These are phyloP conservation scores for Leccinum pellstonianum DNA, from an alignment of 768 basidiomycete genomes.

Conservation along the genomic window DNA sequence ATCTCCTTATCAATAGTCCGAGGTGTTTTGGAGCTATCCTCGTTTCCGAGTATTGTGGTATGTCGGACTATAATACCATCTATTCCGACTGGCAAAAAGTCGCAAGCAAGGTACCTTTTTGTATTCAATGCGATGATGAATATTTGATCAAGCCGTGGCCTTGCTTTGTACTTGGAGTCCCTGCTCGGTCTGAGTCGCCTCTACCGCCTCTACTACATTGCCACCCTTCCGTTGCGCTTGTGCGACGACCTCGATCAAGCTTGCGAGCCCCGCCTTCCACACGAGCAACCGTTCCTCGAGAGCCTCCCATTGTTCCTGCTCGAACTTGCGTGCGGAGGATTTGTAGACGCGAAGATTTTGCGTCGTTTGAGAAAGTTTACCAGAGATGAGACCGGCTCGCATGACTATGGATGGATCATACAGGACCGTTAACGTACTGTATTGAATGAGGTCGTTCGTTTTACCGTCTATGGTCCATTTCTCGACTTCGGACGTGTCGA, in stretches of 20 bases:
- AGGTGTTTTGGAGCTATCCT: no score
- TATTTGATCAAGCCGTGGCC: constrained; percentile 15
- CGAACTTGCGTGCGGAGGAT: constrained; percentile 74
- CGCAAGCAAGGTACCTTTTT: neutral
- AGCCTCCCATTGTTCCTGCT: constrained; percentile 74
- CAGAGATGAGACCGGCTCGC: constrained; percentile 73
- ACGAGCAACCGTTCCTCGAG: constrained; percentile 71
- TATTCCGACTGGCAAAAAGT: no score
- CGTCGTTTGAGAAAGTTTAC: constrained; percentile 79
- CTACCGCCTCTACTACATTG: constrained; percentile 19
- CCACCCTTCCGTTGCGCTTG: constrained; percentile 46
- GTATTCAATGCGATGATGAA: neutral
- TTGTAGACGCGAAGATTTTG: constrained; percentile 72
- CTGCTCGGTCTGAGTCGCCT: constrained; percentile 25
- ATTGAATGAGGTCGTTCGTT: constrained; percentile 8
- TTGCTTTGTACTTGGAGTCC: constrained; percentile 22
- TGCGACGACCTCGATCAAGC: constrained; percentile 69
- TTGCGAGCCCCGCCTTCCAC: constrained; percentile 72
- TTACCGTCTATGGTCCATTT: constrained; percentile 86
- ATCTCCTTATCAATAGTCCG: no score
- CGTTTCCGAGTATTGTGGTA: no score
- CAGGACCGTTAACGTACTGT: neutral
- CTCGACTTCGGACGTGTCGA: constrained; percentile 67
- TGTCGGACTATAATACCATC: no score
- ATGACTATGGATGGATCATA: constrained; percentile 51